phyloP scores from a whole-genome alignment of 108 stramenopile species.

The Ochromonas danica region DNA sequence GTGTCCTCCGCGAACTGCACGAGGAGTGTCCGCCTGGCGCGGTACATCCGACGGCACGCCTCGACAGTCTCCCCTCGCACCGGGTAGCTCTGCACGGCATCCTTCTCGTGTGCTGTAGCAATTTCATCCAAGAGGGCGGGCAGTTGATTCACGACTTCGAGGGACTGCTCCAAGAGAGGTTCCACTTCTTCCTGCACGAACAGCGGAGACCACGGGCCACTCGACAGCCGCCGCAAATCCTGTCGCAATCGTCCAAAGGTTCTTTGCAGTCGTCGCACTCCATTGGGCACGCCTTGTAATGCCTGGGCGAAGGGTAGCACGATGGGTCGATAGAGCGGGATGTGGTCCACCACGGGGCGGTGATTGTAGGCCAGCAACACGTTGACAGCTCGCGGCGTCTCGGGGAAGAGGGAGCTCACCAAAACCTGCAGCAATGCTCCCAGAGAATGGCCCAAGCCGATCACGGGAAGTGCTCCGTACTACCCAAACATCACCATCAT shows the following conservation, averaged over 20 bases:
- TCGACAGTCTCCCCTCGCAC: conserved; percentile 67
- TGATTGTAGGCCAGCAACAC: conserved; percentile 85
- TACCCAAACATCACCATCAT: conserved; percentile 59
- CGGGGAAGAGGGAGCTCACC: conserved; percentile 81
- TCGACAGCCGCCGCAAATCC: conserved; percentile 6
- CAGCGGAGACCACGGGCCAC: conserved; percentile 30
- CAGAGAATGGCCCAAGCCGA: conserved; percentile 83
- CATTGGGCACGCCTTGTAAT: not conserved
- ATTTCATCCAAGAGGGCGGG: conserved; percentile 79
- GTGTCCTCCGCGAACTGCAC: conserved; percentile 77
- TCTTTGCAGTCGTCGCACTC: not conserved
- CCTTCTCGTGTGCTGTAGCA: conserved; percentile 50
- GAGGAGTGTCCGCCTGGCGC: conserved; percentile 76
- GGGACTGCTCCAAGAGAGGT: conserved; percentile 65
- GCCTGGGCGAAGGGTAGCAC: not conserved
- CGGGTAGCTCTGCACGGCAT: conserved; percentile 79
- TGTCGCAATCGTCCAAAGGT: not conserved
- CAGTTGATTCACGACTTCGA: conserved; percentile 79
- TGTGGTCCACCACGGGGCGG: conserved; percentile 72
- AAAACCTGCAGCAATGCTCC: conserved; percentile 82
- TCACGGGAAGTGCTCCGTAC: conserved; percentile 83
- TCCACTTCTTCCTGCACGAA: conserved; percentile 50
- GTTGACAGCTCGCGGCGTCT: conserved; percentile 78
- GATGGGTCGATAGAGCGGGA: conserved; percentile 54
- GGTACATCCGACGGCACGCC: conserved; percentile 74